Base-by-base conservation (phyloP, 2,329 filamentous ascomycete species). In the Hymenotorrendiella dingleyae region DNA sequence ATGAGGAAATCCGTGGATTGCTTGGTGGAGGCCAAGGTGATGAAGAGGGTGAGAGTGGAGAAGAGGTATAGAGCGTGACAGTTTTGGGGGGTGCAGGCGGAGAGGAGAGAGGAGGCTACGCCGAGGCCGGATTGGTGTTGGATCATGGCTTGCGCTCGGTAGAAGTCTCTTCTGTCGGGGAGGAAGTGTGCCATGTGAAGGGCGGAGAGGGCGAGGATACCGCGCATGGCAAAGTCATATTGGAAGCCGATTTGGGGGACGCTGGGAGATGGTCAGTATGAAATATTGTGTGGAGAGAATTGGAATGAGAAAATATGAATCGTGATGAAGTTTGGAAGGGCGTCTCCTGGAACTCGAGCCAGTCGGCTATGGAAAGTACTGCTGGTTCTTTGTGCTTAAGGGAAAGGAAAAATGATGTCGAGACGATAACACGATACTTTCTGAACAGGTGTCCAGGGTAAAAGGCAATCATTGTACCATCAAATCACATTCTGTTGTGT, bases 131-230 rank as follows among this genome's bases (percentile, higher is more conserved):
- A 53, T 36, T 62, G 59, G 29, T 69, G 62, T n/a, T 68, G 65
- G 17, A 54, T 38, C 36, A 61, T 54, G 2, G 64, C 67, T 39
- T 64, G 61, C 11, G 61, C 50, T 11, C 67, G 53, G 42, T 70
- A 73, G 26, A 53, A 58, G n/a, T 64, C 61, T 16, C 58, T 59
- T 39, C 55, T 60, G 6, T 64, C 60, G 0, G 63, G 65, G 6
- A 61, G 61, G 29, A 63, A 64, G 28, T 63, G 61, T 1, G 71
- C 67, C 3, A 76, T 59, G 46, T 77, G 73, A 2, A 74, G 55
- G 0, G 71, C 71, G 2, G 71, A 66, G 6, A 76, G 51, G 6
- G 72, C 68, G 7, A 78, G 60, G 10, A 76, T 63, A 11, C 63
- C 64, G 10, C 68, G 67, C 57, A 76, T 68, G 8, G 75, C 66